phyloP scores from a whole-genome alignment of 257 asterid species.

The Cordia subcordata region DNA sequence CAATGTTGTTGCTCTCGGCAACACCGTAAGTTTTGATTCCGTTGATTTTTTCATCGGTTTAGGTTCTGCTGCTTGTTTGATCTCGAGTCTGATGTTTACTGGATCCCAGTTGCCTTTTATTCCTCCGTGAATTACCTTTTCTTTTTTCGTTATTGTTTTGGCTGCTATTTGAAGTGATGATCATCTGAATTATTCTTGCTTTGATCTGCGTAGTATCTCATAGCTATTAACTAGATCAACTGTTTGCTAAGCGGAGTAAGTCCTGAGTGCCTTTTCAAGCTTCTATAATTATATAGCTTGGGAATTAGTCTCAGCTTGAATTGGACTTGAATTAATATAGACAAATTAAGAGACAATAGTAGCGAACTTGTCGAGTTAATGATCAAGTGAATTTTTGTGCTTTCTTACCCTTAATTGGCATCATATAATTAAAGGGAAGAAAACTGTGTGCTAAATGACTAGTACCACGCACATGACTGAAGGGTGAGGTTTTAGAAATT shows the following conservation, averaged over 20 bases:
- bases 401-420: background rate
- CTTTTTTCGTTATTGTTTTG: no score
- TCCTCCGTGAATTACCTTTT: background rate
- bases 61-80: constrained; percentile 16
- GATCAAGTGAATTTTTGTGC: background rate
- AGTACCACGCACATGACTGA: background rate
- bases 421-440: background rate
- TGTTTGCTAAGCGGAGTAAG: background rate
- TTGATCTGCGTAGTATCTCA: background rate
- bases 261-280: background rate
- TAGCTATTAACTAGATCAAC: background rate
- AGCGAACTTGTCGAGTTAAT: background rate
- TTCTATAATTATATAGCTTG: background rate
- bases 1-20: constrained; percentile 92
- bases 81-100: constrained; percentile 4
- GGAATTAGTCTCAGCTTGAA: no score
- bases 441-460: background rate
- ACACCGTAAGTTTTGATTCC: constrained; percentile 47
- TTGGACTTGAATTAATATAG: background rate
- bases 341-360: no score
- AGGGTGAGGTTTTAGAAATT: background rate
- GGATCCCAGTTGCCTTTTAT: background rate
- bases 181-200: no score
- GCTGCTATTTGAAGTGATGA: background rate
- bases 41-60: background rate